A percentile compares a stretch with the other conserved stretches of the same genome.
These are phyloP conservation scores for Wilcoxina mikolae DNA, from an alignment of 495 filamentous ascomycete species.

Conservation along the genomic window DNA sequence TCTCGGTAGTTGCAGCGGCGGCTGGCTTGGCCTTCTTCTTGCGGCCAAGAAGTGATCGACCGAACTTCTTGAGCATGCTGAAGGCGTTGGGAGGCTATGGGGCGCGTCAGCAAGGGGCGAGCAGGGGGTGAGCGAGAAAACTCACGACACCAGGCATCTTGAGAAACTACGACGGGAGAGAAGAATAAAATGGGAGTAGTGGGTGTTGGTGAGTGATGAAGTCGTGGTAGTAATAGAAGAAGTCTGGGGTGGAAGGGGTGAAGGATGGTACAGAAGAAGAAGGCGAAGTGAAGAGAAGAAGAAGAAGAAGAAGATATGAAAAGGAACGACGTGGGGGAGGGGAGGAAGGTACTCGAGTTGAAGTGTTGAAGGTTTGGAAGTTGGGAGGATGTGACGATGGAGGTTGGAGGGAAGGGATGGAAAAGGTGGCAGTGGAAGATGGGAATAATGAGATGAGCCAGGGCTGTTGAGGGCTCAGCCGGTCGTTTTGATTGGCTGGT, in stretches of 20 bases:
- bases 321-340: conserved; percentile 10
- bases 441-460: background rate
- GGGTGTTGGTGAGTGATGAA: background rate
- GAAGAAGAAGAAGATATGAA: conserved; percentile 8
- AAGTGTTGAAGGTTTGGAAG: background rate
- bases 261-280: conserved; percentile 13
- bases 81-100: conserved; percentile 23
- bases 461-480: too few relatives aligned
- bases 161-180: conserved; percentile 4
- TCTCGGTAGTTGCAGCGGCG: conserved; percentile 2
- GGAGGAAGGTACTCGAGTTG: background rate
- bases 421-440: background rate
- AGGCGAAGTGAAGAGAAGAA: conserved; percentile 10
- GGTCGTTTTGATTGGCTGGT: too few relatives aligned
- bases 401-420: too few relatives aligned
- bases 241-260: conserved; percentile 23
- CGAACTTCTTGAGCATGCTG: conserved; percentile 21
- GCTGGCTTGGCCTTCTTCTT: conserved; percentile 13
- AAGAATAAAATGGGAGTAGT: background rate
- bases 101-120: background rate
- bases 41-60: conserved; percentile 22
- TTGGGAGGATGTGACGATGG: too few relatives aligned
- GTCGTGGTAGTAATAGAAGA: background rate
- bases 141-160: conserved; percentile 29
- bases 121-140: conserved; percentile 1